Base-by-base conservation (phyloP, 2,329 filamentous ascomycete genomes). In the Claviceps pazoutovae region DNA sequence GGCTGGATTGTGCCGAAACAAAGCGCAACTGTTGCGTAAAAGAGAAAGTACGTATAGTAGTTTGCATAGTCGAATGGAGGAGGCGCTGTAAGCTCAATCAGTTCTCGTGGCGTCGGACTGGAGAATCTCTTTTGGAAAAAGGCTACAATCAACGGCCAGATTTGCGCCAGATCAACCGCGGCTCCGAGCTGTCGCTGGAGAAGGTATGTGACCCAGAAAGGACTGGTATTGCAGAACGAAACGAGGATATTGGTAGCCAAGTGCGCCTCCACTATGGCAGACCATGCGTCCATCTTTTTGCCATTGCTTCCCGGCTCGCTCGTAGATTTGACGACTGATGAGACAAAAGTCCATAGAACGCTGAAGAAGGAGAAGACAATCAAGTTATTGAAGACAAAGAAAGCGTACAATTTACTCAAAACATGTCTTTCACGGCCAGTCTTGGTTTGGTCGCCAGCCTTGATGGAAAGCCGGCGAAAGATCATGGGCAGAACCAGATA, bases 1-100 rank as follows among this genome's bases (percentile, higher is more conserved):
- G 93, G 93, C 66, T 97, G 93, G 50, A 97, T 75, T 1, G 83
- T 81, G 2, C 84, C 82, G 62, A 93, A 96, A 60, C 83, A 88
- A 16, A 98, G 74, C 0, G 88, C 85, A 36, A 97, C 86, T 0
- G 91, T 96, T 23, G 86, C 76, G 70, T 97, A 98, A 70, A 88
- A 98, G 34, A 97, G 74, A 68, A 96, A 96, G 66, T 95, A 97
- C 67, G 96, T 97, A 76, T 96, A 98, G 70, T 97, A 97, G 59
- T 82, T 88, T 53, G 93, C 88, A 62, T 96, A 97, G 59, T 97
- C 90, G 65, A 98, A 96, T 0, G 87, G 75, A 2, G 88, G 90
- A 1, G 93, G 93, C 3, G 93, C 93, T 0, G 90, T 95, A 62
- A 93, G 79, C 66, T 95, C 88, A 58, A 97, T 97, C 58, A 93